Evolutionary conservation across 495 filamentous ascomycete genomes (phyloP), one percentile per base, ranked within the genome.

Genomic region (Trichoderma parareesei): DNA sequence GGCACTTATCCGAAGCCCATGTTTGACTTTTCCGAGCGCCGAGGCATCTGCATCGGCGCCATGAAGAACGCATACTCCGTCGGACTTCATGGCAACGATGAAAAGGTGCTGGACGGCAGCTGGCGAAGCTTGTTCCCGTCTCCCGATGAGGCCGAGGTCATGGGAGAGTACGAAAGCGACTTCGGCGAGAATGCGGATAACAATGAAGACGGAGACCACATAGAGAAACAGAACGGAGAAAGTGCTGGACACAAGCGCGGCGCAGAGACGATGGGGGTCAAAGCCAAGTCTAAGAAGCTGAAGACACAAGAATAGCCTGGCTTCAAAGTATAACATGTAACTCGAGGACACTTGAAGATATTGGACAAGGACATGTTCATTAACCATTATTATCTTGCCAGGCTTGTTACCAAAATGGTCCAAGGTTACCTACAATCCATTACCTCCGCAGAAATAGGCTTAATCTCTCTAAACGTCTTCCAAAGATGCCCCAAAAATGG

Each of bases 21-120:
- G 83, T 89, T 91, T 71, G 85, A 91, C 74, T 90, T 91, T 65
- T 70, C 75, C 38, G 76, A 81, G 67, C 73, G 84, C 65, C 79
- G 85, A 48, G 71, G 79, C 18, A 70, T 85, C 13, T 90, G 88
- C 68, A 73, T 90, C 5, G 73, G 79, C 61, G 79, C 76, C 0
- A 86, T 90, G 79, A 90, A 90, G 72, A 77, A 79, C 35, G 88
- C 87, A 0, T 91, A 88, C 75, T 65, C 77, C 7, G 76, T 87
- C 6, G 81, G 84, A 0, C 69, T 90, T 20, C 77, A 87, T 69
- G 88, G 87, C 0, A 74, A 87, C 68, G 79, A 87, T 72, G 63
- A 73, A 16, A 75, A 73, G 67, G 84, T 90, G 2, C 70, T 84
- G 64, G 77, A 88, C 70, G 87, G 87, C 11, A 79, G 78, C 1